A percentile compares a stretch with the other conserved stretches of the same genome.
Conservation (phyloP, 441 rosid genomes). For the Breynia disticha region DNA sequence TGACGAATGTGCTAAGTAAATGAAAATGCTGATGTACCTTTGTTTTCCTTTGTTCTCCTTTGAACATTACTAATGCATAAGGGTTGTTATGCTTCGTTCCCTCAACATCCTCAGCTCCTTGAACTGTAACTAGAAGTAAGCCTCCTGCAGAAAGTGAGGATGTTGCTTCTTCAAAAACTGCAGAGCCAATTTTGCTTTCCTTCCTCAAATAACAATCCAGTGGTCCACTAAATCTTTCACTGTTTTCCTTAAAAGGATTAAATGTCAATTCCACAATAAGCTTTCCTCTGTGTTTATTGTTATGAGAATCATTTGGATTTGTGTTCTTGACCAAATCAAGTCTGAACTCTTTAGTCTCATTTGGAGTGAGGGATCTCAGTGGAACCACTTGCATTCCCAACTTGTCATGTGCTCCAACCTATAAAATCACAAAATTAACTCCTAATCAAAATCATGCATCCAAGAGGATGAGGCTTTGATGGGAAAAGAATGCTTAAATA, state of each 20-base stretch:
- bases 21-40: constrained; percentile 13
- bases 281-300: constrained; percentile 33
- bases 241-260: constrained; percentile 34
- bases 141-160: constrained; percentile 16
- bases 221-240: constrained; percentile 12
- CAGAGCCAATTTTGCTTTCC: constrained; percentile 9
- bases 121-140: constrained; percentile 25
- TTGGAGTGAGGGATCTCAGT: constrained; percentile 19
- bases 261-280: constrained; percentile 29
- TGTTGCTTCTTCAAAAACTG: constrained; percentile 9
- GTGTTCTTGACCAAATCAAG: constrained; percentile 34
- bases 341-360: constrained; percentile 28
- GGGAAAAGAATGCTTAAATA: not conserved
- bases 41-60: constrained; percentile 30
- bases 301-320: constrained; percentile 23
- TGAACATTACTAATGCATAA: constrained; percentile 24
- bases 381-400: constrained; percentile 43
- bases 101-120: constrained; percentile 29
- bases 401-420: constrained; percentile 39
- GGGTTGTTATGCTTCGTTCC: constrained; percentile 31
- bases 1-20: too few species aligned
- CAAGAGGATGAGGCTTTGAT: too few species aligned
- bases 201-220: constrained; percentile 7
- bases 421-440: not conserved
- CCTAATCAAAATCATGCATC: not conserved